Evolutionary conservation across 2,329 filamentous ascomycete genomes (phyloP).

Genomic region (Botrytis hyacinthi): DNA sequence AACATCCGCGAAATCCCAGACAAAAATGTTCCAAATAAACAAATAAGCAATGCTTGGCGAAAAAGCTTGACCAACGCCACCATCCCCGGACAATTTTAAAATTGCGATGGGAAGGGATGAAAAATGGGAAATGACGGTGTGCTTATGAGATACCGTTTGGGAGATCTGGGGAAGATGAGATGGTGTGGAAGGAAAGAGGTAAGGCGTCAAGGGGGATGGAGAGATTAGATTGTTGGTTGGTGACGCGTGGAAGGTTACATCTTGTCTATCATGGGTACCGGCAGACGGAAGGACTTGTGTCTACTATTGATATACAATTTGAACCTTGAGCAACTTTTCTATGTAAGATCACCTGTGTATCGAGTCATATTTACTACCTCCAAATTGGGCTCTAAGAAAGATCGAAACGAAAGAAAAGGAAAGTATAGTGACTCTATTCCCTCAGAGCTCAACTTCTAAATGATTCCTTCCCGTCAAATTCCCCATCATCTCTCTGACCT

Average conservation of each 20-base stretch:
- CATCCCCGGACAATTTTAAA: background rate
- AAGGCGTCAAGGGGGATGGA: background rate
- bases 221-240: background rate
- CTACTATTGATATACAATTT: background rate
- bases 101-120: background rate
- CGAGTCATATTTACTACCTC: background rate
- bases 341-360: background rate
- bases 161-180: background rate
- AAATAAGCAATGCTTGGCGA: background rate
- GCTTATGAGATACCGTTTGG: background rate
- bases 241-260: background rate
- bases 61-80: constrained; percentile 2
- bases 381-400: background rate
- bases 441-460: background rate
- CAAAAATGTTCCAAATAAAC: background rate
- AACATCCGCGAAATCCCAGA: background rate
- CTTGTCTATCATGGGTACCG: background rate
- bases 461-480: background rate
- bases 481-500: background rate
- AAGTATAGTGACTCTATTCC: background rate
- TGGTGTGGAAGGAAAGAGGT: background rate
- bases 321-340: background rate
- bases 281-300: background rate
- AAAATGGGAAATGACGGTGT: background rate
- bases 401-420: background rate